Percentiles rank a stretch among this genome's conserved stretches.
These are phyloP conservation scores for Murraya koenigii DNA, from an alignment of 345 rosid species.

Conservation along the genomic window DNA sequence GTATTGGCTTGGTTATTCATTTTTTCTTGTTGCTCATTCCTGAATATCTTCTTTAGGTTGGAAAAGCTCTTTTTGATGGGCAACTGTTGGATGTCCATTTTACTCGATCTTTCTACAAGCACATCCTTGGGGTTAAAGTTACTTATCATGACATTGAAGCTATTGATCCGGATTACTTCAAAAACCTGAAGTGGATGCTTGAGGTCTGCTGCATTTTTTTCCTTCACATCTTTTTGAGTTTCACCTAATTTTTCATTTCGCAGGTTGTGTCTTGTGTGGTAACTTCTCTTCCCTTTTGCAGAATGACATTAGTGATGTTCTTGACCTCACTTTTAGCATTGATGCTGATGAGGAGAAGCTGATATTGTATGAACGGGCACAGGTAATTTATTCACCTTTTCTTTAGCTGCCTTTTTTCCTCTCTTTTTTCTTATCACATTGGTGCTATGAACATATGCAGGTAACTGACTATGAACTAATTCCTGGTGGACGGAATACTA, in stretches of 20 bases:
- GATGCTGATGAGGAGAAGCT: constrained; percentile 97
- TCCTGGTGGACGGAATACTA: constrained; percentile 83
- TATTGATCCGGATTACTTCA: constrained; percentile 89
- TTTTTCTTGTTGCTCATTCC: background rate
- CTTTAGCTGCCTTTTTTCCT: background rate
- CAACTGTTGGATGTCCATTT: constrained; percentile 96
- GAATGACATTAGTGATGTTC: constrained; percentile 84
- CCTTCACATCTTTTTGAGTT: background rate
- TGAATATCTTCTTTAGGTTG: constrained; percentile 54
- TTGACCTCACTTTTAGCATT: constrained; percentile 88
- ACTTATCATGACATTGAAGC: constrained; percentile 98
- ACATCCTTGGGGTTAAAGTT: constrained; percentile 85
- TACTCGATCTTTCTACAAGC: constrained; percentile 97
- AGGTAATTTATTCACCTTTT: constrained; percentile 38
- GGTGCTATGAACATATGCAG: constrained; percentile 36
- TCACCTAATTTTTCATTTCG: background rate
- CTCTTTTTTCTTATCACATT: background rate
- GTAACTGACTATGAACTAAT: constrained; percentile 92
- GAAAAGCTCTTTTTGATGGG: constrained; percentile 93
- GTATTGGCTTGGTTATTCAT: background rate
- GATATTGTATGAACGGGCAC: constrained; percentile 75
- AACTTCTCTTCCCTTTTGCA: constrained; percentile 32
- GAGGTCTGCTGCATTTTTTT: constrained; percentile 51
- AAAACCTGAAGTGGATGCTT: constrained; percentile 92
- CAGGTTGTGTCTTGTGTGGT: background rate